Evolutionary conservation across 768 basidiomycete species (phyloP), one percentile per base, ranked within the genome.

Genomic region (Lentinus tigrinus): DNA sequence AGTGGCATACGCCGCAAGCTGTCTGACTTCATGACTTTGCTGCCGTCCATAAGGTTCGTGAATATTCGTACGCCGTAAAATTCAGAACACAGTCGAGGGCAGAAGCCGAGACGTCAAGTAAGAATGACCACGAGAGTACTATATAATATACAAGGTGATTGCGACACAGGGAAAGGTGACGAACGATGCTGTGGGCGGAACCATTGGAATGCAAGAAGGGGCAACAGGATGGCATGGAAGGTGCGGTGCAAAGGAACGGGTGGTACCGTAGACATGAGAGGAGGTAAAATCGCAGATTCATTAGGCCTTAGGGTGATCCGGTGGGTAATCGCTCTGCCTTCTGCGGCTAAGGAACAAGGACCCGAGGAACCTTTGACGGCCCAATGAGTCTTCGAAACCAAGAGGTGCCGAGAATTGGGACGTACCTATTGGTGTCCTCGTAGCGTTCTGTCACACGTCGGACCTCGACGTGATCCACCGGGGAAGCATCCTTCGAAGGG

Each of bases 311-410:
- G 31, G 42, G 21, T 47, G 44, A 13, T 40, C 9, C 3, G 11
- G 38, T 49, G 36, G 40, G 21, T 39, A 26, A 44, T 60, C 57
- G 26, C 19, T n/a, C 24, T 54, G 52, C 54, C 71, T 75, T 60
- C 80, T 79, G 40, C 89, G 82, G 50, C 79, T 85, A 48, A 90
- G 78, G 64, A 91, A 84, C 42, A 88, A 69, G 1, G 81, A 83
- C 36, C 88, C 83, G 39, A 92, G 69, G 10, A 85, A 66, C 68
- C 90, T 91, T 34, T 28, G 34, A 47, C 63, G 47, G 43, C 24
- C 63, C 28, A 38, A 54, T 47, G 23, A 57, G 14, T 40, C 39
- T 46, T 26, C 14, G 21, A 14, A 54, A 24, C 3, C 28, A 51
- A 7, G 37, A 34, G 47, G 19, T 16, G 23, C 37, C 59, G 34